These are phyloP conservation scores for Chlamydomonas reinhardtii DNA, from an alignment of 163 green algal species.

Conservation along the genomic window DNA sequence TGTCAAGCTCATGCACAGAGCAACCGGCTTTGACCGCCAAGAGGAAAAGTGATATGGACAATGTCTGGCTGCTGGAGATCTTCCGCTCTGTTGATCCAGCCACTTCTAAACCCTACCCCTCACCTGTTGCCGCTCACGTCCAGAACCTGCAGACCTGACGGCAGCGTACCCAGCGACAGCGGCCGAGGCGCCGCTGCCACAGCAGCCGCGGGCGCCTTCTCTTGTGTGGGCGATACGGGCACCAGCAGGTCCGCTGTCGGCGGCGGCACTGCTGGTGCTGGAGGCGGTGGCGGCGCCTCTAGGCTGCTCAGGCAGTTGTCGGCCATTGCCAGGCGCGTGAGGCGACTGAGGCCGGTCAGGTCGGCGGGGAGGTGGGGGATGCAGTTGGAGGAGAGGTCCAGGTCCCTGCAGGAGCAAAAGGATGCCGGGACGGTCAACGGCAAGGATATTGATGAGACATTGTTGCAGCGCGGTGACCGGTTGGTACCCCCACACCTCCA, in stretches of 20 bases:
- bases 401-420: background rate
- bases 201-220: too few species aligned
- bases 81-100: too few species aligned
- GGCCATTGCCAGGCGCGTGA: background rate
- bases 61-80: too few species aligned
- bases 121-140: constrained; percentile 27
- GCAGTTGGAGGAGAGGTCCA: background rate
- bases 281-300: too few species aligned
- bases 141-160: background rate
- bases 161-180: background rate
- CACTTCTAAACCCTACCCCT: background rate
- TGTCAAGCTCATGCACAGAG: background rate
- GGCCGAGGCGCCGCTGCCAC: background rate
- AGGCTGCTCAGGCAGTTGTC: background rate
- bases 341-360: background rate
- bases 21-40: too few species aligned
- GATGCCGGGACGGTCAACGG: background rate
- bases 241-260: too few species aligned
- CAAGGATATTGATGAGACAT: too few species aligned
- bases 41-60: too few species aligned
- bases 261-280: too few species aligned
- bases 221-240: too few species aligned
- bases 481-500: too few species aligned
- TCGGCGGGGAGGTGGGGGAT: background rate
- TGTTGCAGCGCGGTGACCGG: too few species aligned